Conservation (phyloP, 2,329 filamentous ascomycete genomes). For the Blastomyces emzantsi region DNA sequence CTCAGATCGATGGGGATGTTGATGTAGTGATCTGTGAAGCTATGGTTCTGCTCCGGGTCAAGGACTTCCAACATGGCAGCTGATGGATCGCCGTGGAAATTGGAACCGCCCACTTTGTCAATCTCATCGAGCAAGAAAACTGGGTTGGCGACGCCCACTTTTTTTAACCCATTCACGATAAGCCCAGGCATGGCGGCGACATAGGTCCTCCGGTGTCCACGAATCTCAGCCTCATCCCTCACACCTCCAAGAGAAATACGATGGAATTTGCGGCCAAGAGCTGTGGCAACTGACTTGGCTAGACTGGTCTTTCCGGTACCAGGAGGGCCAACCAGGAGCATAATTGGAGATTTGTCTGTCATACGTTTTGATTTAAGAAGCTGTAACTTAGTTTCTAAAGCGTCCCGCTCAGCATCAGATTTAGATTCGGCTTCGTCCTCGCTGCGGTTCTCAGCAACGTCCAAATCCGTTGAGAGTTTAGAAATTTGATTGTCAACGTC, state of each 20-base stretch:
- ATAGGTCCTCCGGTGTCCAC: slow-evolving; percentile 89
- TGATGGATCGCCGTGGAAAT: slow-evolving; percentile 89
- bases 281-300: slow-evolving; percentile 84
- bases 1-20: slow-evolving; percentile 92
- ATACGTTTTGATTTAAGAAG: slow-evolving; percentile 72
- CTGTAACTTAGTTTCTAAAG: slow-evolving; percentile 56
- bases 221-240: slow-evolving; percentile 91
- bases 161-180: slow-evolving; percentile 86
- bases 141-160: slow-evolving; percentile 90
- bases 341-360: slow-evolving; percentile 91
- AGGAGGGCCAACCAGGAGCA: slow-evolving; percentile 85
- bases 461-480: slow-evolving; percentile 41
- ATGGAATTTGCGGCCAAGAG: slow-evolving; percentile 90
- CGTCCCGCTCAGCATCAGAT: slow-evolving; percentile 38
- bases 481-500: slow-evolving; percentile 69
- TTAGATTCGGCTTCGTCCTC: slow-evolving; percentile 46
- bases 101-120: slow-evolving; percentile 86
- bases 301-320: slow-evolving; percentile 95
- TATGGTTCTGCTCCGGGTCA: slow-evolving; percentile 93
- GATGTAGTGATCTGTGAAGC: slow-evolving; percentile 92
- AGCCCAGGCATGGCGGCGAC: slow-evolving; percentile 98
- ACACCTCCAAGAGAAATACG: slow-evolving; percentile 94
- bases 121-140: slow-evolving; percentile 96
- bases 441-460: slow-evolving; percentile 43
- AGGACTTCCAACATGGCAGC: slow-evolving; percentile 97